These are phyloP conservation scores for Epichloe uncinata DNA, from an alignment of 2,329 filamentous ascomycete genomes.

Conservation along the genomic window DNA sequence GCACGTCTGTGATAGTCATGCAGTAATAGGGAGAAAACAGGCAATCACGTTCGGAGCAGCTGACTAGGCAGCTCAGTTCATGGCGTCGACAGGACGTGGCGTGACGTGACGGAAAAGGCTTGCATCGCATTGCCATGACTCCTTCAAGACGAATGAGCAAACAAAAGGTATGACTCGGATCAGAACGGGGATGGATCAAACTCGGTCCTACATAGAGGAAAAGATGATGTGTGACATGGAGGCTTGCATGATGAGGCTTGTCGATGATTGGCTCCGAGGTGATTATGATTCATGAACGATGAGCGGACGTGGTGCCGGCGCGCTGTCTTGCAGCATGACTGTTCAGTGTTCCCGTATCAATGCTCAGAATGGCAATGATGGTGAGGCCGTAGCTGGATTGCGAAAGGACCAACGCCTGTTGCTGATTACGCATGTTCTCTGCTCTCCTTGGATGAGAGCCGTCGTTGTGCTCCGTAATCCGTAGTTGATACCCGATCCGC, in stretches of 20 bases:
- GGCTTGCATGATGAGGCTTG: conserved; percentile 1
- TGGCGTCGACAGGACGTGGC: background rate
- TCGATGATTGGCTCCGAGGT: conserved; percentile 1
- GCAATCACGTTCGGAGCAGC: background rate
- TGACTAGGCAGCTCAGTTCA: background rate
- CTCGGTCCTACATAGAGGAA: background rate
- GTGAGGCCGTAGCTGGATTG: background rate
- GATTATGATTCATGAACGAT: conserved; percentile 3
- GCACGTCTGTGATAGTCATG: too few relatives aligned
- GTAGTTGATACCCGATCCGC: conserved; percentile 5
- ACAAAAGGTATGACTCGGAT: background rate
- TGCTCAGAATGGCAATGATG: background rate
- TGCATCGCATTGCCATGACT: background rate
- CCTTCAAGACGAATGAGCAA: background rate
- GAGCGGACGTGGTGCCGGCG: background rate
- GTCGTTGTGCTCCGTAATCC: background rate
- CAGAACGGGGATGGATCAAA: too few relatives aligned
- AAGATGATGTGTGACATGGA: background rate
- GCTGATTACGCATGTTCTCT: background rate
- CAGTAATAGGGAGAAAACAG: background rate
- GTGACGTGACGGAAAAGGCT: background rate
- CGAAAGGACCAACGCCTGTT: background rate
- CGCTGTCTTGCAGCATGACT: background rate
- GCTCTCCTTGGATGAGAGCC: too few relatives aligned
- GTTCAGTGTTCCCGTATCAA: background rate